Evolutionary conservation across 164 flowering plant genomes (phyloP), one percentile per base, ranked within the genome.

Genomic region (Sedum album): DNA sequence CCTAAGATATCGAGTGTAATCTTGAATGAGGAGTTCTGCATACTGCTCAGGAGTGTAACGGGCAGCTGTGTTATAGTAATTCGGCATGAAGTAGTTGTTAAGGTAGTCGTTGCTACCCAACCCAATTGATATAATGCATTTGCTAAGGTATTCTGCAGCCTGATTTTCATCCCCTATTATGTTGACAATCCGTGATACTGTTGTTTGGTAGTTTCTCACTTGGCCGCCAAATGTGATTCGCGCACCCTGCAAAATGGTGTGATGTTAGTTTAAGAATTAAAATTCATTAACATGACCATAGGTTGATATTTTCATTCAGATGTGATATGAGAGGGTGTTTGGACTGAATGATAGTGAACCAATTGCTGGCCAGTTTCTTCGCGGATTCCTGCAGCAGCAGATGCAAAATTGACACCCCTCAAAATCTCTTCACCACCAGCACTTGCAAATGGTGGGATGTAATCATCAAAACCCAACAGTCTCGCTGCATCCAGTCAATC

Each of bases 41-140:
- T 76, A 93, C 60, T 84, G 83, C 11, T 80, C 86, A 0, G 96
- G 86, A 0, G 84, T 81, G 73, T 71, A 90, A 6, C 67, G 87
- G 3, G 79, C 71, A 66, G 86, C 73, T 1, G 86, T 78, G 15
- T 84, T 65, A 77, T 93, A 93, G 55, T 42, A 76, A 5, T 31
- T 42, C 2, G 88, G 88, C 87, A 83, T 79, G 79, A 84, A 81
- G 74, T 84, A 86, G 74, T 83, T 83, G 73, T 76, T 78, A 18
- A 86, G 82, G 71, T 85, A 86, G 67, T 86, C 88, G 57, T 86
- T 86, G 68, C 81, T 84, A 18, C 88, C 88, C 15, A 84, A 33
- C 65, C 85, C 86, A 15, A 89, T 67, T 0, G 85, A 73, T 62
- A 74, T 82, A 1, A 89, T 79, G 72, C 91, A 89, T 66, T 80